Evolutionary conservation across 2,329 filamentous ascomycete species (phyloP).

Genomic region (Elsinoe necatrix): DNA sequence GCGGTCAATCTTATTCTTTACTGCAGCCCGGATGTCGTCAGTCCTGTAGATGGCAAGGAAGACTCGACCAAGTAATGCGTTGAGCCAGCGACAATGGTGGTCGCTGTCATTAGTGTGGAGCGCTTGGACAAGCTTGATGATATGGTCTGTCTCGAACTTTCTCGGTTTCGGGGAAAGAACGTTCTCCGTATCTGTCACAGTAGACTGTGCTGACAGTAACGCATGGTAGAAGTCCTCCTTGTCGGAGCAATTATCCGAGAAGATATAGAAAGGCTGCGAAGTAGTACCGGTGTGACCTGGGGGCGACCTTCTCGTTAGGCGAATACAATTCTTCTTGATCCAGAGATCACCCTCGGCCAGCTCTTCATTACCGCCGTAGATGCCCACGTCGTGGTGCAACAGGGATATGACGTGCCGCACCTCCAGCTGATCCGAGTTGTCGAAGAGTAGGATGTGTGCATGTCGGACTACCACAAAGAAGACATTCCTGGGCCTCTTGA

Average conservation of each 20-base stretch:
- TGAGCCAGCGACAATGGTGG: slow-evolving; percentile 83
- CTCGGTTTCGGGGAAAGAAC: slow-evolving; percentile 55
- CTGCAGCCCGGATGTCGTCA: slow-evolving; percentile 65
- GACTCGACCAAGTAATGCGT: slow-evolving; percentile 78
- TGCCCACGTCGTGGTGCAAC: slow-evolving; percentile 73
- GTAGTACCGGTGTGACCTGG: slow-evolving; percentile 47
- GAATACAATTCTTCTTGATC: slow-evolving; percentile 88
- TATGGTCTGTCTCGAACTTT: slow-evolving; percentile 73
- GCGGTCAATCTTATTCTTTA: slow-evolving; percentile 82
- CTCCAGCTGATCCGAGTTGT: slow-evolving; percentile 89
- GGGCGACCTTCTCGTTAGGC: slow-evolving; percentile 58
- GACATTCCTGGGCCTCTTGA: slow-evolving; percentile 66
- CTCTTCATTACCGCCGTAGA: slow-evolving; percentile 60
- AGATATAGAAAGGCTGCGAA: slow-evolving; percentile 84
- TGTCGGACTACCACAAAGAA: slow-evolving; percentile 90
- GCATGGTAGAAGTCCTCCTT: slow-evolving; percentile 99
- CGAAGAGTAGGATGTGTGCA: slow-evolving; percentile 94
- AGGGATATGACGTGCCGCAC: slow-evolving; percentile 93
- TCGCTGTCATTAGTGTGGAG: slow-evolving; percentile 90
- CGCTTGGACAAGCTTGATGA: slow-evolving; percentile 81
- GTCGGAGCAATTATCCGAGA: slow-evolving; percentile 88
- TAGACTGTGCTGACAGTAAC: slow-evolving; percentile 73
- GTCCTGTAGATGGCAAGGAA: slow-evolving; percentile 87
- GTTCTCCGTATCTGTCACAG: slow-evolving; percentile 49
- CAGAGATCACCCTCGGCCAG: slow-evolving; percentile 90